Evolutionary conservation across 305 asterid species (phyloP).

Genomic region (Coffea humblotiana): DNA sequence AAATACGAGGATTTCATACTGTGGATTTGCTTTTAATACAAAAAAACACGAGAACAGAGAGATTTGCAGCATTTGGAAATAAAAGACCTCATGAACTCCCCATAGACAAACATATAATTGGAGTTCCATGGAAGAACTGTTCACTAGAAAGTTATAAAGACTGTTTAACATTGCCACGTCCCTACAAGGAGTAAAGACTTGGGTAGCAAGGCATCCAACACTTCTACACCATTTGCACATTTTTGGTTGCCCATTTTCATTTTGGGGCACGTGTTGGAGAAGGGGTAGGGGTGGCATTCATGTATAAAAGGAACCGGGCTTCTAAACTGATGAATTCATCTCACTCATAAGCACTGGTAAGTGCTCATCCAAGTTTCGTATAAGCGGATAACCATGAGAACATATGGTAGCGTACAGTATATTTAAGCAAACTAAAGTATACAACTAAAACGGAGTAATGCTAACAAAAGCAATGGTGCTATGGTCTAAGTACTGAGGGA

Average conservation of each 20-base stretch:
- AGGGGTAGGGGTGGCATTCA: background rate
- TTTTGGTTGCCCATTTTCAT: background rate
- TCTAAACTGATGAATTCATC: background rate
- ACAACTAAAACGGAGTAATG: background rate
- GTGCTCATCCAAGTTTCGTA: background rate
- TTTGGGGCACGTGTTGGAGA: background rate
- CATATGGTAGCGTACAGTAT: background rate
- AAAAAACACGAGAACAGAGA: background rate
- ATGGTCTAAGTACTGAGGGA: background rate
- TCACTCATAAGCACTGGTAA: background rate
- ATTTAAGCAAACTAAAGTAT: background rate
- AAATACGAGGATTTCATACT: background rate
- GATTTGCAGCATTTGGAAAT: conserved; percentile 4
- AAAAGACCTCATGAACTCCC: background rate
- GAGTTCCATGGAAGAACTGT: background rate
- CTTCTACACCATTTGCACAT: background rate
- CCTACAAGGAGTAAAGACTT: background rate
- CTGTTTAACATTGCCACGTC: background rate
- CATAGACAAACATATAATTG: background rate
- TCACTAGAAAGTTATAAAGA: background rate
- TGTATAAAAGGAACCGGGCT: background rate
- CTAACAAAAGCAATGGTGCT: background rate
- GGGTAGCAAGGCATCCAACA: background rate
- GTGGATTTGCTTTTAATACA: background rate
- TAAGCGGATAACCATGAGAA: background rate